Percentiles rank a stretch among this genome's conserved stretches.
phyloP scores from a whole-genome alignment of 169 alveolate genomes.

The Plasmodium vinckei region DNA sequence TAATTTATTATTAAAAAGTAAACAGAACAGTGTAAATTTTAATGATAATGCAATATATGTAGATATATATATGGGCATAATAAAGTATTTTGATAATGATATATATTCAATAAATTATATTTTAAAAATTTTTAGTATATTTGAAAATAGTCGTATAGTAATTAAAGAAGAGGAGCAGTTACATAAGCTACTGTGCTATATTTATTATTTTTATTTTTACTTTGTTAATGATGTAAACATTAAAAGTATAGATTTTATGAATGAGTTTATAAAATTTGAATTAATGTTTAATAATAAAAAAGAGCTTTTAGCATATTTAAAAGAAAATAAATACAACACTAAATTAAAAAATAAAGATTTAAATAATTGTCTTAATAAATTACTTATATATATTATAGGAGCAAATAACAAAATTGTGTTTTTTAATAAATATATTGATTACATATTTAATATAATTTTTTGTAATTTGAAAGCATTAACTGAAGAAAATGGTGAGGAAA shows the following conservation, averaged over 20 bases:
- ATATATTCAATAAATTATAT: conserved; percentile 31
- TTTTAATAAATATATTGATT: conserved; percentile 35
- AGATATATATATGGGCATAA: conserved; percentile 21
- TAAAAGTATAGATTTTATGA: conserved; percentile 9
- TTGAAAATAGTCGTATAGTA: conserved; percentile 22
- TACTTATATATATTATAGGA: conserved; percentile 12
- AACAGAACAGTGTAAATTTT: conserved; percentile 34
- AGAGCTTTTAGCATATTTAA: conserved; percentile 17
- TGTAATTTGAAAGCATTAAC: conserved; percentile 14
- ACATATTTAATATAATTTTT: conserved; percentile 32
- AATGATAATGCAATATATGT: conserved; percentile 18
- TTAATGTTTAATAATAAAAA: conserved; percentile 26
- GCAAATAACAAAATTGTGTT: conserved; percentile 9
- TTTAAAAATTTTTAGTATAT: conserved; percentile 19
- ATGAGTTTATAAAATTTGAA: conserved; percentile 15
- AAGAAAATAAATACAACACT: conserved; percentile 9
- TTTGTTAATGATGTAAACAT: not conserved
- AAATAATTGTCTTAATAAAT: conserved; percentile 9
- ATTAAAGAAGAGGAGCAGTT: conserved; percentile 3
- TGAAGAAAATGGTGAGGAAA: not conserved
- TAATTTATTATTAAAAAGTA: conserved; percentile 35
- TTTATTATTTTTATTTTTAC: conserved; percentile 35
- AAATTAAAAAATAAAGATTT: conserved; percentile 41
- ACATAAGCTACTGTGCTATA: conserved; percentile 11
- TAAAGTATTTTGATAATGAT: conserved; percentile 60